These are phyloP conservation scores for Clitoria ternatea DNA, from an alignment of 306 rosid genomes.

Conservation along the genomic window DNA sequence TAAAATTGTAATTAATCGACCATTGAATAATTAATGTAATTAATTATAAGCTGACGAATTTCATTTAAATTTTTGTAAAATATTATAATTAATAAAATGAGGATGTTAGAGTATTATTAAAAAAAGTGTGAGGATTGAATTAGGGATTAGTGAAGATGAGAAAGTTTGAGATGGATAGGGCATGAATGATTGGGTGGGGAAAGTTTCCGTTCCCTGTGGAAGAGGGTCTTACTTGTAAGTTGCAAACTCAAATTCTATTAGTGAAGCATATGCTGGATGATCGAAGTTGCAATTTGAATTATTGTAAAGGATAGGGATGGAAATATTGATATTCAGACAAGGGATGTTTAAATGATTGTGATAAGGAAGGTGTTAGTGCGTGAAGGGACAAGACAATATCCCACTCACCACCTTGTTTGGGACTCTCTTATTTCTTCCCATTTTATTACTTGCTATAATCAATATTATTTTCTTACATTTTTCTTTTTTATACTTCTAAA, in stretches of 20 bases:
- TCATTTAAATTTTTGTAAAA: too few species aligned
- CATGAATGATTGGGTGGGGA: slow-evolving; percentile 1
- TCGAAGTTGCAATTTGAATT: background rate
- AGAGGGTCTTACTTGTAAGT: background rate
- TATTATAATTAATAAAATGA: too few species aligned
- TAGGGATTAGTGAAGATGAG: background rate
- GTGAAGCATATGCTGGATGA: background rate
- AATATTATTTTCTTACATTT: too few species aligned
- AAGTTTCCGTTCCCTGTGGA: background rate
- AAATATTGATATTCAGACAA: too few species aligned
- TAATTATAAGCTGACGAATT: too few species aligned
- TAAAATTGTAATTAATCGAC: too few species aligned
- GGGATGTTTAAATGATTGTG: slow-evolving; percentile 71
- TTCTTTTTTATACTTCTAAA: too few species aligned
- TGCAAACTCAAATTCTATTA: background rate
- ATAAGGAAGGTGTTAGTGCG: slow-evolving; percentile 41
- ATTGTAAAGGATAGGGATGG: background rate
- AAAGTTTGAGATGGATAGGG: background rate
- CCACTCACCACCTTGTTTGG: slow-evolving; percentile 34
- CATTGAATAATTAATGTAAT: too few species aligned
- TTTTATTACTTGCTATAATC: too few species aligned
- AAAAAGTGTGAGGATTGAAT: background rate
- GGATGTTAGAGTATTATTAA: too few species aligned
- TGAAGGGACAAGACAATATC: slow-evolving; percentile 48
- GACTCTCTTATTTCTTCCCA: too few species aligned